Evolutionary conservation across 73 alveolate genomes (phyloP).

Genomic region (Uronychia binucleata): DNA sequence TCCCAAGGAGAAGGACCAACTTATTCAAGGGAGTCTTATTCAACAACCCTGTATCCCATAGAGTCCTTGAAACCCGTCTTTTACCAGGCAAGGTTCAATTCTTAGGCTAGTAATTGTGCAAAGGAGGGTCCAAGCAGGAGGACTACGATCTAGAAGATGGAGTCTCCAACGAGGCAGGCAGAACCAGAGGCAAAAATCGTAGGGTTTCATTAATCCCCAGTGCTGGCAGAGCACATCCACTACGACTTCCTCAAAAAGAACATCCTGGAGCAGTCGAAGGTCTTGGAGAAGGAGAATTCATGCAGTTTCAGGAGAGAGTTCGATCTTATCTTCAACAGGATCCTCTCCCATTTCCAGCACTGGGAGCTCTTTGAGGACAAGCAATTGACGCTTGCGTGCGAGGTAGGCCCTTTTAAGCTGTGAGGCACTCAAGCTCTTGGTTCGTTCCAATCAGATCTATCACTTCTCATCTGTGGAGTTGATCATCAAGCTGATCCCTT

Average conservation of each 20-base stretch:
- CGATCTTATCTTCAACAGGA: constrained; percentile 25
- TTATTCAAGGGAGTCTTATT: neutral
- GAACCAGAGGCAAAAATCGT: neutral
- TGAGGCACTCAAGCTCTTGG: constrained; percentile 17
- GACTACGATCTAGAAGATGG: neutral
- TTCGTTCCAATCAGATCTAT: constrained; percentile 25
- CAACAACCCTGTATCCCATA: neutral
- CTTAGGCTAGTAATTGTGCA: neutral
- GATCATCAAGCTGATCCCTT: constrained; percentile 13
- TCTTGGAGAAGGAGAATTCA: constrained; percentile 25
- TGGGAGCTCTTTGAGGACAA: constrained; percentile 51
- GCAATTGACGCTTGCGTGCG: constrained; percentile 22
- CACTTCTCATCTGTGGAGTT: constrained; percentile 9
- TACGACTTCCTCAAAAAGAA: constrained; percentile 17
- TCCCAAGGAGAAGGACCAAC: neutral
- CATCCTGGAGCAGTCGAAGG: constrained; percentile 31
- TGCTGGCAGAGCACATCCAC: neutral
- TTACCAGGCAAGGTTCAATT: neutral
- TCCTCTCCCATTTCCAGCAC: constrained; percentile 25
- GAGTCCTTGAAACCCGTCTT: neutral
- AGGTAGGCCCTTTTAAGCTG: no score
- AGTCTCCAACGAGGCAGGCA: neutral
- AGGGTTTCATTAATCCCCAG: neutral
- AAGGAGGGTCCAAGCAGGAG: neutral
- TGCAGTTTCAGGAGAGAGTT: constrained; percentile 33